Base-by-base conservation (phyloP, 139 green algal genomes). In the Chlamydomonas sp. region DNA sequence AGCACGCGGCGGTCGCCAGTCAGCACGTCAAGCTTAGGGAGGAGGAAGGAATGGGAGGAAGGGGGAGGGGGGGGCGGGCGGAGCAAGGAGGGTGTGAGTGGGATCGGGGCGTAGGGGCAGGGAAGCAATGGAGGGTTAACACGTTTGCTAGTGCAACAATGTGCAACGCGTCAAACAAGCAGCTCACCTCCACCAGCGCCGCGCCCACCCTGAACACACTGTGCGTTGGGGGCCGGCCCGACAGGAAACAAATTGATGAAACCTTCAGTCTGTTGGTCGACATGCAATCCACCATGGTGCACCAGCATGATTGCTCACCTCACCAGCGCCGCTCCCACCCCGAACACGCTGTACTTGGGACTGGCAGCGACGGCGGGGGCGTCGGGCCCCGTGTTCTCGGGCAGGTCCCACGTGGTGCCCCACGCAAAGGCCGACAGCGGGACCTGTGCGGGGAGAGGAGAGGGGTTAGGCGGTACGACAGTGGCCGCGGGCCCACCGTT, bases 1-100 rank as follows among this genome's bases (percentile, higher is more conserved):
- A 93, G 91, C 80, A 96, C 80, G 1, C 79, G 85, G 75, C 88
- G 82, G 77, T 95, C 94, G 60, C 94, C 94, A 8, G 93, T 96
- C 71, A 96, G 89, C 81, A 94, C 78, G 64, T 96, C 89, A 31
- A 90, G 78, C 80, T 85, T 57, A 15, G 67, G 67, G 67, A 73
- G 67, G 67, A 15, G 20, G 14, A 18, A 20, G 67, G n/a, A 1
- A 12, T n/a, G 71, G 71, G 12, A 15, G 12, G 12, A 4, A 12
- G 68, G 18, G 68, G 18, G 68, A 6, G 68, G 4, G 68, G 10
- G 68, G 18, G 9, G 6, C 12, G 68, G 10, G 5, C 12, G 68
- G 68, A 15, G 68, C 4, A 6, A 15, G 68, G 9, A 6, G 64
- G 10, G 9, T 6, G 12, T 31, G 4, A 74, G 10, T 12, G 68